Conservation (phyloP, 1,139 yeast genomes). For the Hyphopichia pseudoburtonii region DNA sequence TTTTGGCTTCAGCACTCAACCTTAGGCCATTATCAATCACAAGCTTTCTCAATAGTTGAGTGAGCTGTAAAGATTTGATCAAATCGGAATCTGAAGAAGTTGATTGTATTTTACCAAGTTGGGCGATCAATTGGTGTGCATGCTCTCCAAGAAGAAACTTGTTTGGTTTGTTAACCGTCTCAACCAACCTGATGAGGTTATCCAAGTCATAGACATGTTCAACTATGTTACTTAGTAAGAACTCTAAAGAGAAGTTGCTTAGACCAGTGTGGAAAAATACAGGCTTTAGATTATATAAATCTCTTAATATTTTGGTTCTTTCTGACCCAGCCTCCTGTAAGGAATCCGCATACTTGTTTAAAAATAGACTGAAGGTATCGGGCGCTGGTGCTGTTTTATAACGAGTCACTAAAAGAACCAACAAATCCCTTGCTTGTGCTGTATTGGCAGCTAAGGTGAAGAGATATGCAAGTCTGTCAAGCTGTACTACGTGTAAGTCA, state of each 20-base stretch:
- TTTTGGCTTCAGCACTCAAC: slow-evolving; percentile 10
- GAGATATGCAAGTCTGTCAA: slow-evolving; percentile 29
- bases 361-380: slow-evolving; percentile 22
- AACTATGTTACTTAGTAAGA: slow-evolving; percentile 18
- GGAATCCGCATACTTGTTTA: slow-evolving; percentile 12
- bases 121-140: slow-evolving; percentile 14
- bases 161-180: slow-evolving; percentile 8
- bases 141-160: slow-evolving; percentile 12
- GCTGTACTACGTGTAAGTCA: slow-evolving; percentile 18
- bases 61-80: slow-evolving; percentile 15
- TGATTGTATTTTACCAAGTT: slow-evolving; percentile 15
- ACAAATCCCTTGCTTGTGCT: slow-evolving; percentile 16
- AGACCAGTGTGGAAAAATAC: slow-evolving; percentile 27
- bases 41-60: slow-evolving; percentile 19
- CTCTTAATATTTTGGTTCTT: slow-evolving; percentile 15
- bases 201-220: slow-evolving; percentile 25
- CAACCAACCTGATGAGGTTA: slow-evolving; percentile 26
- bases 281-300: slow-evolving; percentile 31
- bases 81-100: slow-evolving; percentile 6
- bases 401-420: slow-evolving; percentile 18
- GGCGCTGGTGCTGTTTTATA: slow-evolving; percentile 24
- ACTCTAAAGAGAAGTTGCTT: slow-evolving; percentile 16
- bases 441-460: slow-evolving; percentile 21
- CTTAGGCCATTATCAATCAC: slow-evolving; percentile 9
- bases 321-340: slow-evolving; percentile 2